A percentile compares a stretch with the other conserved stretches of the same genome.
Evolutionary conservation across 2,329 filamentous ascomycete species (phyloP).

Genomic region (Ophiostoma piceae): DNA sequence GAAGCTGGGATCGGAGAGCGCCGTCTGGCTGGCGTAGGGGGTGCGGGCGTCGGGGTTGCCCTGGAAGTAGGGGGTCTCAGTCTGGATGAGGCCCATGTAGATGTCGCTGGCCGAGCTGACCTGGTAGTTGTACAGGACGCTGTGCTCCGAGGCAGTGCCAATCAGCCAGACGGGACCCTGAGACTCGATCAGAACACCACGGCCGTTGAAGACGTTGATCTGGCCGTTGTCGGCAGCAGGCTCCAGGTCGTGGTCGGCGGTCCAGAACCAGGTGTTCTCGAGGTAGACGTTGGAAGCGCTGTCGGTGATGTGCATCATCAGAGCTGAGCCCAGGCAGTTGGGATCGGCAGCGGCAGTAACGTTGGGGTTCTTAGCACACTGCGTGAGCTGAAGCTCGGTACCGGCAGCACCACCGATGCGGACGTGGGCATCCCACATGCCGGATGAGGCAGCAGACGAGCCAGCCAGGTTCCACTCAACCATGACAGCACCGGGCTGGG

Average conservation of each 20-base stretch:
- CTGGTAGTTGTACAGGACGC: conserved; percentile 76
- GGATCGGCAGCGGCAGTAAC: conserved; percentile 43
- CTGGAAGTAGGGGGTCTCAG: conserved; percentile 86
- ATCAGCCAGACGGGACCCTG: conserved; percentile 73
- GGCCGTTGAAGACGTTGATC: conserved; percentile 82
- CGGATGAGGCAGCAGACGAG: conserved; percentile 61
- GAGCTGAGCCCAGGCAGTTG: conserved; percentile 69
- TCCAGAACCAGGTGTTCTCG: conserved; percentile 89
- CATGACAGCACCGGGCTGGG: conserved; percentile 81
- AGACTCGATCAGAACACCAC: conserved; percentile 75
- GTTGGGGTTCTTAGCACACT: conserved; percentile 70
- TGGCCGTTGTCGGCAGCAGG: conserved; percentile 60
- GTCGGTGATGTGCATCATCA: conserved; percentile 61
- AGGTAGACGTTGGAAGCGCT: conserved; percentile 62
- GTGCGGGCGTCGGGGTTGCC: conserved; percentile 68
- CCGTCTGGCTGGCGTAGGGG: conserved; percentile 56
- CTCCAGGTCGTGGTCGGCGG: conserved; percentile 85
- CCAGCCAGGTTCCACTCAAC: conserved; percentile 85
- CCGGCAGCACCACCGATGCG: conserved; percentile 84
- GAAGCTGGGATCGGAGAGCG: conserved; percentile 66
- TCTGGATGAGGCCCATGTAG: conserved; percentile 79
- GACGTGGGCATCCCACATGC: conserved; percentile 94
- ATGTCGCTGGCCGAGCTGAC: conserved; percentile 70
- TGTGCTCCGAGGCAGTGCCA: conserved; percentile 66
- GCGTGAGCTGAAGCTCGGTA: conserved; percentile 73